Evolutionary conservation across 2,329 filamentous ascomycete genomes (phyloP), one percentile per base, ranked within the genome.

Genomic region (Alternaria sp.): DNA sequence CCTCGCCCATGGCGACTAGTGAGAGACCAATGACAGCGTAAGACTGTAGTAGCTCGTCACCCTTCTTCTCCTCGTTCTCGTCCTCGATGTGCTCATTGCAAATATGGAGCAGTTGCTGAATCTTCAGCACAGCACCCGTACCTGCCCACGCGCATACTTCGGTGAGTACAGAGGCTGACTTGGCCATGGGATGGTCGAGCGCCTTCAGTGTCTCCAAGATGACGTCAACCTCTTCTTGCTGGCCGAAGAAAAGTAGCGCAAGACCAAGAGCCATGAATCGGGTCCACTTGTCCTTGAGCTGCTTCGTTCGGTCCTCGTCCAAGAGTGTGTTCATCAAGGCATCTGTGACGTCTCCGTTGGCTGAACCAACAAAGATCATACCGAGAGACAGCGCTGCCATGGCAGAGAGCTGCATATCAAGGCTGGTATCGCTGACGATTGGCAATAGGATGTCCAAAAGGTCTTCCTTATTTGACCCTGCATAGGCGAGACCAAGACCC

Each of bases 101-200:
- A 74, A 98, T 94, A 80, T 98, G 95, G 45, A 99, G 88, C 62
- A 99, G 87, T 80, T 98, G 94, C 80, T 99, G 95, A 57, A 99
- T 89, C 85, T 99, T 99, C 69, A 99, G 84, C 59, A 99, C 95
- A 9, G 95, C 94, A 65, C 96, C 95, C 46, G 96, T 99, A 59
- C 95, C 95, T 51, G 95, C 95, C 93, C 94, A 99, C 4, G 95
- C 95, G 76, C 96, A 99, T 57, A 98, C 97, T 74, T 97, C 94
- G 16, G 94, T 93, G 63, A 99, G 87, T 6, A 98, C 92, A 1
- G 92, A 92, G 2, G 94, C 97, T n/a, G 95, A 92, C 81, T 95
- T 95, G 20, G 94, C 92, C 89, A 97, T 97, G 25, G 95, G 94
- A 77, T 98, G 94, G 66, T 98, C 94, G 55, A 98, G 93, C 27